Conservation (phyloP, 2,329 filamentous ascomycete species). For the Penicillium sp. region DNA sequence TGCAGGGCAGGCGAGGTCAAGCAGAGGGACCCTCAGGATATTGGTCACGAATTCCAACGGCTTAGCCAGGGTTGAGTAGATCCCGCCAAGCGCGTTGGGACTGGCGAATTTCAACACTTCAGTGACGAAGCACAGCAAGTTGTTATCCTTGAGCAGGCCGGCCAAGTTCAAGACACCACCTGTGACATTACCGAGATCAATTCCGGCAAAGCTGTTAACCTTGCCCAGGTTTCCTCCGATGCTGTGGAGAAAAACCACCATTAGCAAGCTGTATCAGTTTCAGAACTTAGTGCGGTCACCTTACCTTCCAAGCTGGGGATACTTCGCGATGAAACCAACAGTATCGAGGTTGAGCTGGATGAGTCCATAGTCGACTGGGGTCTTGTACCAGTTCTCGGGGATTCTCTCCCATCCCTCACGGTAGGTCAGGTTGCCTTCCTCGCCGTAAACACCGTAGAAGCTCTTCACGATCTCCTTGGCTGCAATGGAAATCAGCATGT, state of each 20-base stretch:
- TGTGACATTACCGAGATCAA: slow-evolving; percentile 45
- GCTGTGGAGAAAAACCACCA: slow-evolving; percentile 17
- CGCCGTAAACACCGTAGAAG: slow-evolving; percentile 49
- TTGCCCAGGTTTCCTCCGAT: slow-evolving; percentile 54
- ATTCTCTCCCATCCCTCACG: slow-evolving; percentile 51
- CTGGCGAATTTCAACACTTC: slow-evolving; percentile 34
- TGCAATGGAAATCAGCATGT: slow-evolving; percentile 19
- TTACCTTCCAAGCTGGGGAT: slow-evolving; percentile 42
- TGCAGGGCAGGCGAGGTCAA: slow-evolving; percentile 32
- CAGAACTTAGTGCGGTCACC: background rate
- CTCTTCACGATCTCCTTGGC: slow-evolving; percentile 43
- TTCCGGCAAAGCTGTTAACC: slow-evolving; percentile 50
- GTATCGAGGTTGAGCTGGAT: slow-evolving; percentile 44
- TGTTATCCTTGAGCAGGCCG: slow-evolving; percentile 40
- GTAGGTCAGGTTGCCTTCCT: slow-evolving; percentile 43
- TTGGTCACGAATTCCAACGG: slow-evolving; percentile 31
- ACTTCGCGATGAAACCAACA: slow-evolving; percentile 35
- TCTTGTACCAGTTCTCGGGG: slow-evolving; percentile 53
- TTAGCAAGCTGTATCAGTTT: background rate
- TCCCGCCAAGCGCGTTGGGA: slow-evolving; percentile 30
- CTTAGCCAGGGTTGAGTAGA: slow-evolving; percentile 30
- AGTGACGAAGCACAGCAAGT: slow-evolving; percentile 40
- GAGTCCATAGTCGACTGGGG: slow-evolving; percentile 47
- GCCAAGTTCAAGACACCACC: slow-evolving; percentile 39
- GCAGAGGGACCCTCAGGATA: slow-evolving; percentile 27